Evolutionary conservation across 2,329 filamentous ascomycete genomes (phyloP).

Genomic region (Fusarium hainanense): DNA sequence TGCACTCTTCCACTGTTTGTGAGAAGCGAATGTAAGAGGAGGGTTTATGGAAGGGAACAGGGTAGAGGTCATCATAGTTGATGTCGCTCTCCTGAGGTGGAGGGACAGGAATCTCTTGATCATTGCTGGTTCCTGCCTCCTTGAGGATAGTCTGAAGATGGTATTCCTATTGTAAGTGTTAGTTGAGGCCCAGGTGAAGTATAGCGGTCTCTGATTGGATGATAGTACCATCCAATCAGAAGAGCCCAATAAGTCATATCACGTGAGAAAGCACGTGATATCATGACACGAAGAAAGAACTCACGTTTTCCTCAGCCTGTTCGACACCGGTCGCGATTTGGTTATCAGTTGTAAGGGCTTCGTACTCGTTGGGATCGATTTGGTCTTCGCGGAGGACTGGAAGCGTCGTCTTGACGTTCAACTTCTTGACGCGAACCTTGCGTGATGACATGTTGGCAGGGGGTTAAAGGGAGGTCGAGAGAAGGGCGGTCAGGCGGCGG

Average conservation of each 20-base stretch:
- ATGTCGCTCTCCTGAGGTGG: constrained; percentile 72
- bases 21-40: constrained; percentile 97
- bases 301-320: constrained; percentile 95
- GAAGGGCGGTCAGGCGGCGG: constrained; percentile 59
- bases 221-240: constrained; percentile 27
- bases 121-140: constrained; percentile 64
- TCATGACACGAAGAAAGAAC: constrained; percentile 59
- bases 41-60: constrained; percentile 81
- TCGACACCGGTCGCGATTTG: constrained; percentile 97
- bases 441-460: constrained; percentile 68
- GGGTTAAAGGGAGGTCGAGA: constrained; percentile 52
- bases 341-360: constrained; percentile 83
- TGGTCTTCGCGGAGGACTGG: constrained; percentile 90
- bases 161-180: constrained; percentile 75
- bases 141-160: constrained; percentile 87
- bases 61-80: constrained; percentile 91
- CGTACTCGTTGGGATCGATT: constrained; percentile 87
- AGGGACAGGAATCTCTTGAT: constrained; percentile 73
- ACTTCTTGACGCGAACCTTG: constrained; percentile 87
- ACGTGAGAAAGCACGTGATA: constrained; percentile 64
- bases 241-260: constrained; percentile 46
- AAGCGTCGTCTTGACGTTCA: constrained; percentile 89
- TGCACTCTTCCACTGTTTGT: constrained; percentile 95
- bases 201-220: constrained; percentile 11
- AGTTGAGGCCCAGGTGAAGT: constrained; percentile 34